Percentiles rank a stretch among this genome's conserved stretches.
phyloP scores from a whole-genome alignment of 176 grass and related monocot species.

The Pontederia paniculata region DNA sequence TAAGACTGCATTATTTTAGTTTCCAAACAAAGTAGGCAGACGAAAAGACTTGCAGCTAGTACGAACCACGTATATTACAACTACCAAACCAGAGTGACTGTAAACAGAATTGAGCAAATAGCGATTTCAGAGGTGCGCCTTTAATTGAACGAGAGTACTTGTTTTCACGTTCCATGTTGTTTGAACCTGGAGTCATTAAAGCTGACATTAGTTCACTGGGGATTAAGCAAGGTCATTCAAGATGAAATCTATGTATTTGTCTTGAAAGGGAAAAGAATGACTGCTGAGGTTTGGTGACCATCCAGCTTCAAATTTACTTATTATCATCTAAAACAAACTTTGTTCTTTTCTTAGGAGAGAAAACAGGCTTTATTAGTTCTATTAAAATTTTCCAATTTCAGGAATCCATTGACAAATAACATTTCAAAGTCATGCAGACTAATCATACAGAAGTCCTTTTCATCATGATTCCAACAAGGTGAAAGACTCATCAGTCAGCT shows the following conservation, averaged over 20 bases:
- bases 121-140: constrained; percentile 75
- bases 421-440: too few species aligned
- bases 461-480: too few species aligned
- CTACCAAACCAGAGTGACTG: constrained; percentile 93
- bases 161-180: constrained; percentile 36
- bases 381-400: too few species aligned
- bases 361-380: too few species aligned
- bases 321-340: too few species aligned
- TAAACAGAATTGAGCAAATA: constrained; percentile 91
- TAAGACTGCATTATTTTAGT: neutral
- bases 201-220: constrained; percentile 22
- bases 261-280: too few species aligned
- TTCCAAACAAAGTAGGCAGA: constrained; percentile 10
- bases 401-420: too few species aligned
- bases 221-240: neutral
- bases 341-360: too few species aligned
- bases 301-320: too few species aligned
- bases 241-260: constrained; percentile 5
- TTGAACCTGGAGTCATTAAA: constrained; percentile 34
- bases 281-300: too few species aligned
- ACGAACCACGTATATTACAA: constrained; percentile 82
- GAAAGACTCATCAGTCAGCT: too few species aligned
- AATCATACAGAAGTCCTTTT: too few species aligned
- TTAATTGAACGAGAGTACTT: constrained; percentile 64
- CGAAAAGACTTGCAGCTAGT: constrained; percentile 4